Conservation (phyloP, 2,329 filamentous ascomycete genomes). For the Whalleya microplaca region DNA sequence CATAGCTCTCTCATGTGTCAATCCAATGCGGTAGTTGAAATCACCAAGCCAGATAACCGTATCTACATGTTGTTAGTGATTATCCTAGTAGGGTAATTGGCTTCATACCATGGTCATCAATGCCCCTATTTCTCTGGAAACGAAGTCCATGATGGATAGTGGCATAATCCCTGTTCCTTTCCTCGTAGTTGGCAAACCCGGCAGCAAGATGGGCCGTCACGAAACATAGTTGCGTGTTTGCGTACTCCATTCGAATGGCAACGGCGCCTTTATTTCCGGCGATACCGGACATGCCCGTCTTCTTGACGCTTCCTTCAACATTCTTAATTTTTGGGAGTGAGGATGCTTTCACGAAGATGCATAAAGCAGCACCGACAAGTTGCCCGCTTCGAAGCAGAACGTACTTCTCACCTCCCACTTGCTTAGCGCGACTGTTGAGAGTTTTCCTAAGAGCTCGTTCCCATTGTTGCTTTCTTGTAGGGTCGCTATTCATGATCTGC, state of each 20-base stretch:
- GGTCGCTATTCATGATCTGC: conserved; percentile 99
- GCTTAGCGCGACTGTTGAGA: conserved; percentile 72
- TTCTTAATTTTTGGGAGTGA: conserved; percentile 86
- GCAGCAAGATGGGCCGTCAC: conserved; percentile 96
- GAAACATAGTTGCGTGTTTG: conserved; percentile 90
- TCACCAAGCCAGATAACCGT: conserved; percentile 94
- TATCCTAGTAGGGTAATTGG: neutral
- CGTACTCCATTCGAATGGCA: conserved; percentile 93
- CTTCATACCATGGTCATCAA: conserved; percentile 79
- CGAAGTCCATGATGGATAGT: conserved; percentile 85
- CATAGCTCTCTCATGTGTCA: conserved; percentile 77
- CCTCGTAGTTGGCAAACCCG: conserved; percentile 95
- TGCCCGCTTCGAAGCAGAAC: conserved; percentile 90
- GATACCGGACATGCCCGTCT: conserved; percentile 92
- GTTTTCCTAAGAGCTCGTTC: conserved; percentile 78
- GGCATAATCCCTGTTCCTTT: conserved; percentile 89
- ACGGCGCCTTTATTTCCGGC: conserved; percentile 98
- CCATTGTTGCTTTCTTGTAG: conserved; percentile 82
- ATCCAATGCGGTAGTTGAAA: conserved; percentile 96
- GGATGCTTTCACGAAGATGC: conserved; percentile 85
- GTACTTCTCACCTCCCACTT: conserved; percentile 74
- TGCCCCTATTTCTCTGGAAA: conserved; percentile 88
- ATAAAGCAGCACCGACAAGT: conserved; percentile 89
- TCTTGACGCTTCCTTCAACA: conserved; percentile 94
- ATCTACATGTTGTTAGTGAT: conserved; percentile 44